Percentiles rank a stretch among this genome's conserved stretches.
Evolutionary conservation across 257 asterid genomes (phyloP).

Genomic region (Nemophila menziesii): DNA sequence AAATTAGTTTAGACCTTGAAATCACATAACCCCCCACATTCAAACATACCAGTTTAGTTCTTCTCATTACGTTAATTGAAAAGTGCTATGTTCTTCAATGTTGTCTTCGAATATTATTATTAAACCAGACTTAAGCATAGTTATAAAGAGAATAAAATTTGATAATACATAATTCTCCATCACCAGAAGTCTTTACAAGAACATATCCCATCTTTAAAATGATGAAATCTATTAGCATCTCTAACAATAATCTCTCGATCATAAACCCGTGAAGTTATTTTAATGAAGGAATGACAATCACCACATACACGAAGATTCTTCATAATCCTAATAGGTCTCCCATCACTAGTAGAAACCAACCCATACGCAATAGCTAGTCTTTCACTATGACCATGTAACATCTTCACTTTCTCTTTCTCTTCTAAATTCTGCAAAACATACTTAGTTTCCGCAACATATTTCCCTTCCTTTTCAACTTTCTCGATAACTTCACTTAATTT

Average conservation of each 20-base stretch:
- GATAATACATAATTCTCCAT: too few relatives aligned
- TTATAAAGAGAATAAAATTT: too few relatives aligned
- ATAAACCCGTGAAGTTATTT: constrained; percentile 41
- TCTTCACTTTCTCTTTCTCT: constrained; percentile 43
- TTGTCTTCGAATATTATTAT: too few relatives aligned
- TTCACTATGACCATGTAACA: constrained; percentile 68
- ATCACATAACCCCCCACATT: too few relatives aligned
- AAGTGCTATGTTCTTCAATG: too few relatives aligned
- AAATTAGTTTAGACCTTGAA: too few relatives aligned
- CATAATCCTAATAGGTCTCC: constrained; percentile 41
- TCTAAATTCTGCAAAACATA: constrained; percentile 46
- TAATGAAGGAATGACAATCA: constrained; percentile 63
- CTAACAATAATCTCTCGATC: constrained; percentile 52
- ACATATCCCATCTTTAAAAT: constrained; percentile 60
- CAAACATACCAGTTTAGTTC: too few relatives aligned
- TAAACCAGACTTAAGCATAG: too few relatives aligned
- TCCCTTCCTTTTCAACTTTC: constrained; percentile 43
- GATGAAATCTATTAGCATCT: constrained; percentile 74
- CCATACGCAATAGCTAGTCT: constrained; percentile 75
- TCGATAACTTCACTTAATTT: constrained; percentile 37
- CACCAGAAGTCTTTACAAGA: constrained; percentile 89
- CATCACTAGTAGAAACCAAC: constrained; percentile 28
- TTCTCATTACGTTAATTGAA: too few relatives aligned
- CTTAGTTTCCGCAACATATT: constrained; percentile 52
- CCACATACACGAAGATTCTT: constrained; percentile 74